Percentiles rank a stretch among this genome's conserved stretches.
Evolutionary conservation across 495 filamentous ascomycete species (phyloP).

Genomic region (Annulohypoxylon moriforme): DNA sequence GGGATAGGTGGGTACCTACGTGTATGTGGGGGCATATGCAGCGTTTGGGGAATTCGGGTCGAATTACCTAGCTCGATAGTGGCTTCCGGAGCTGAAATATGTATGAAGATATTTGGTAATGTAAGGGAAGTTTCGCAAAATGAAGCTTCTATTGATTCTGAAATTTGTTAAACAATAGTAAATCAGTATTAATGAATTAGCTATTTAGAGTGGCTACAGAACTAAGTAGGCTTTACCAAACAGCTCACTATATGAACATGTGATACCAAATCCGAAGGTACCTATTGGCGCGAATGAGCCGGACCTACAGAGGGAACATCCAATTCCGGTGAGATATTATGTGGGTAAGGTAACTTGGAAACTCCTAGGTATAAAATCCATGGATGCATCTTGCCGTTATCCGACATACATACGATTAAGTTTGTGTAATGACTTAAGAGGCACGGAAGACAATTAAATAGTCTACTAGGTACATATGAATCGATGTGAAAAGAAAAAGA

Average conservation of each 20-base stretch:
- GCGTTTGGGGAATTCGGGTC: slow-evolving; percentile 9
- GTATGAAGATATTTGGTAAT: background rate
- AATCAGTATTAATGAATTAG: background rate
- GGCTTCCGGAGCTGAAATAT: background rate
- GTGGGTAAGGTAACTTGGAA: slow-evolving; percentile 13
- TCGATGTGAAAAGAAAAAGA: background rate
- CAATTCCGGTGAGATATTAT: background rate
- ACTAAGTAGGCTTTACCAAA: background rate
- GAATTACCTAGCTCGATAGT: slow-evolving; percentile 25
- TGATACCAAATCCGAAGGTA: slow-evolving; percentile 5
- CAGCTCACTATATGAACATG: background rate
- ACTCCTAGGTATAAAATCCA: background rate
- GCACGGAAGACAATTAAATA: background rate
- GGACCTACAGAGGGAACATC: slow-evolving; percentile 3
- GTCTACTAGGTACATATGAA: background rate
- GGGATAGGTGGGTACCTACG: slow-evolving; percentile 29
- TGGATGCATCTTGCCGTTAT: background rate
- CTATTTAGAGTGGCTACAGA: background rate
- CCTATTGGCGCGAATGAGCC: background rate
- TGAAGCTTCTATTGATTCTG: background rate
- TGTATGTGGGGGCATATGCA: slow-evolving; percentile 26
- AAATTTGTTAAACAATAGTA: background rate
- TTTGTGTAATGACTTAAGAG: slow-evolving; percentile 2
- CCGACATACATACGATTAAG: background rate
- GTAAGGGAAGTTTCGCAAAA: background rate